These are phyloP conservation scores for Nothophoma quercina DNA, from an alignment of 2,329 filamentous ascomycete genomes.

Conservation along the genomic window DNA sequence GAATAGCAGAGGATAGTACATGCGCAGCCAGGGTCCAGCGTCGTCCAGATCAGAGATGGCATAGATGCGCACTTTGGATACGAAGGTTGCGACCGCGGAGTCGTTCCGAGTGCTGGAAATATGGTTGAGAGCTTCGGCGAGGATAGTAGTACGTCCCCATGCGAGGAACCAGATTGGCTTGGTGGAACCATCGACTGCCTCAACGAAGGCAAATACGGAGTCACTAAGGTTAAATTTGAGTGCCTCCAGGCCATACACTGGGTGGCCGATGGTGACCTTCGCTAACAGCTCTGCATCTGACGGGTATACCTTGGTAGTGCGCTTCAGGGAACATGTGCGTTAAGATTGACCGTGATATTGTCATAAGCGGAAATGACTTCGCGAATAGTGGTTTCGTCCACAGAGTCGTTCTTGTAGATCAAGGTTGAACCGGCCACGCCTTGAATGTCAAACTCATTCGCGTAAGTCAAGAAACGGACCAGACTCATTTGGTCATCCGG, in stretches of 20 bases:
- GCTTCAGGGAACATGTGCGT: slow-evolving; percentile 44
- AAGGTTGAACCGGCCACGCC: slow-evolving; percentile 27
- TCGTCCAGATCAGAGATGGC: slow-evolving; percentile 64
- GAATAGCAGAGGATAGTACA: slow-evolving; percentile 56
- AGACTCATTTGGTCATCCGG: slow-evolving; percentile 29
- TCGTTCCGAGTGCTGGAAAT: slow-evolving; percentile 37
- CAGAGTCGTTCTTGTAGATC: slow-evolving; percentile 23
- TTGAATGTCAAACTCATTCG: slow-evolving; percentile 28
- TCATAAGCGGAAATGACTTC: slow-evolving; percentile 38
- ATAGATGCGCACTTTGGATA: slow-evolving; percentile 59
- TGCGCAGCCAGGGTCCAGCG: slow-evolving; percentile 59
- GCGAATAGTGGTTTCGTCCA: slow-evolving; percentile 25
- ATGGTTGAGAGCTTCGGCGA: slow-evolving; percentile 58
- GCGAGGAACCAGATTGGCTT: slow-evolving; percentile 58
- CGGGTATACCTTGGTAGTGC: slow-evolving; percentile 34
- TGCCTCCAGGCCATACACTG: background rate
- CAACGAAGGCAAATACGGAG: slow-evolving; percentile 29
- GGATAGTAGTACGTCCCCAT: slow-evolving; percentile 62
- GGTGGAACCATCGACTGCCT: slow-evolving; percentile 28
- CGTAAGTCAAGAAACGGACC: slow-evolving; percentile 26
- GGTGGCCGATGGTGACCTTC: slow-evolving; percentile 2
- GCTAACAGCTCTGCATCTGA: slow-evolving; percentile 21
- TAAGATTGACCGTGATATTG: slow-evolving; percentile 52
- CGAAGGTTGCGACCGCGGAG: slow-evolving; percentile 47
- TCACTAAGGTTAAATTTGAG: slow-evolving; percentile 11